phyloP scores from a whole-genome alignment of 2,329 filamentous ascomycete genomes.

The Botrytis fabae region DNA sequence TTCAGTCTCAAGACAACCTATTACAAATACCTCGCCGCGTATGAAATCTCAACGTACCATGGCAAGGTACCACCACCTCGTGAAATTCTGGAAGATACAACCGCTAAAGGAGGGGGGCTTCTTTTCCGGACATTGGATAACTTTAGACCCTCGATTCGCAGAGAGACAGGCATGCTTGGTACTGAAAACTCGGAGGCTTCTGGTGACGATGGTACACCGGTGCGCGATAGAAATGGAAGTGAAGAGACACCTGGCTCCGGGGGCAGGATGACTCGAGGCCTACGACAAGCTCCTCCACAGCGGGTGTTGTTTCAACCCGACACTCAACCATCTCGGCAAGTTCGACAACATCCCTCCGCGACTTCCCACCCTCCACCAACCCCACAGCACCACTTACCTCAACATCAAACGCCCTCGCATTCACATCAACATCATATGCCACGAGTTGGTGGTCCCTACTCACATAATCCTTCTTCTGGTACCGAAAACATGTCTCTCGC shows the following conservation, averaged over 20 bases:
- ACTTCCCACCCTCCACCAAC: conserved; percentile 40
- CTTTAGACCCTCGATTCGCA: conserved; percentile 55
- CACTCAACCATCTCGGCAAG: conserved; percentile 62
- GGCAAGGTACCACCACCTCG: conserved; percentile 80
- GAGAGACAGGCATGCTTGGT: conserved; percentile 45
- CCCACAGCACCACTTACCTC: conserved; percentile 32
- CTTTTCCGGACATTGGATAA: conserved; percentile 77
- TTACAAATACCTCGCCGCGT: conserved; percentile 86
- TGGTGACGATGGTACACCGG: conserved; percentile 60
- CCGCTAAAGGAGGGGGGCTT: conserved; percentile 80
- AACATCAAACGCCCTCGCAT: conserved; percentile 25
- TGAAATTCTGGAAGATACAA: conserved; percentile 76
- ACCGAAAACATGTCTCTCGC: conserved; percentile 59
- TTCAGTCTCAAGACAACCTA: conserved; percentile 86
- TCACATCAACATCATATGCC: conserved; percentile 36
- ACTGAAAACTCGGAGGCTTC: conserved; percentile 61
- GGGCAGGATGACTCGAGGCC: conserved; percentile 60
- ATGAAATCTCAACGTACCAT: conserved; percentile 78
- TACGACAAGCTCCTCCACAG: conserved; percentile 82
- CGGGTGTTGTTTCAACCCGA: conserved; percentile 84
- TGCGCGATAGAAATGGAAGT: conserved; percentile 51
- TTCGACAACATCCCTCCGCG: conserved; percentile 58
- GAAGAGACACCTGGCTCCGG: conserved; percentile 54
- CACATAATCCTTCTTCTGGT: conserved; percentile 55
- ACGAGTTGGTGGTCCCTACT: conserved; percentile 43